These are phyloP conservation scores for Penicillium sp. DNA, from an alignment of 2,329 filamentous ascomycete species.

Conservation along the genomic window DNA sequence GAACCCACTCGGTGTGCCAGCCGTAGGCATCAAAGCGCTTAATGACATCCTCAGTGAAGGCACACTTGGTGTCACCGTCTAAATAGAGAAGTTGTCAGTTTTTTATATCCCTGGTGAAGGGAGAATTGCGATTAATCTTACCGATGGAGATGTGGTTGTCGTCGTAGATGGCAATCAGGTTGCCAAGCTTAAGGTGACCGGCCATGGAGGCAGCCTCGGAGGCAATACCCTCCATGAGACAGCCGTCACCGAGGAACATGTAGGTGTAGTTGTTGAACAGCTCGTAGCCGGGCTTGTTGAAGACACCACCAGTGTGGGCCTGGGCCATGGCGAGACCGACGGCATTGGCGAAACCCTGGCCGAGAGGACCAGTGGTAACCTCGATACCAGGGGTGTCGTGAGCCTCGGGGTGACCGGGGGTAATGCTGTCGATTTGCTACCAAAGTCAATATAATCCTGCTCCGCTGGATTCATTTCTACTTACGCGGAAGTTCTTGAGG, in stretches of 20 bases:
- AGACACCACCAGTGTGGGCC: conserved; percentile 83
- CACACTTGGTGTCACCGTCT: conserved; percentile 93
- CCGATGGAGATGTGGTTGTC: conserved; percentile 95
- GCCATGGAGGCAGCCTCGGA: conserved; percentile 88
- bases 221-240: conserved; percentile 97
- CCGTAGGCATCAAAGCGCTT: conserved; percentile 97
- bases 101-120: neutral
- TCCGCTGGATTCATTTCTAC: conserved; percentile 39
- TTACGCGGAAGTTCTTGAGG: conserved; percentile 93
- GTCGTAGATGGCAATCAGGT: conserved; percentile 95
- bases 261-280: conserved; percentile 97
- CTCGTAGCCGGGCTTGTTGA: conserved; percentile 95
- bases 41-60: conserved; percentile 94
- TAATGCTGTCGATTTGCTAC: conserved; percentile 74
- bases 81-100: conserved; percentile 11
- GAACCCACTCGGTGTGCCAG: conserved; percentile 86
- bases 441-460: conserved; percentile 14
- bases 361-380: conserved; percentile 96
- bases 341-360: conserved; percentile 95
- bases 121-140: conserved; percentile 39
- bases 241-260: conserved; percentile 95
- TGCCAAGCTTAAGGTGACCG: conserved; percentile 95
- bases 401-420: conserved; percentile 92
- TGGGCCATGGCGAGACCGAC: conserved; percentile 97
- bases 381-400: conserved; percentile 97